Percentiles rank a stretch among this genome's conserved stretches.
phyloP scores from a whole-genome alignment of 2,329 filamentous ascomycete species.

The Talaromyces pinophilus region DNA sequence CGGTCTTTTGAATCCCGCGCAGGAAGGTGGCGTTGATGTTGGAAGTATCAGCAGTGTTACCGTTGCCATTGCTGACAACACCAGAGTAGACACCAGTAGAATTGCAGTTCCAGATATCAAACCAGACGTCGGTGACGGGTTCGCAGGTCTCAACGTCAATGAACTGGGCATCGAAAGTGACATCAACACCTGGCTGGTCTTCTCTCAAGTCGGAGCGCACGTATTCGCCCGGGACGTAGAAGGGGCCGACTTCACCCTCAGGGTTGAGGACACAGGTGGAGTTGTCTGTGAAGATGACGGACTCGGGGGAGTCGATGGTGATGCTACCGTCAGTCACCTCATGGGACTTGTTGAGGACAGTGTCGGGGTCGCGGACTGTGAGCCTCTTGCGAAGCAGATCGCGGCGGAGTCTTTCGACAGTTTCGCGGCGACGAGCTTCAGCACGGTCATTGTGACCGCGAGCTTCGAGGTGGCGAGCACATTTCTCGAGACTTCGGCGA shows the following conservation, averaged over 20 bases:
- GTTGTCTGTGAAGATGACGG: slow-evolving; percentile 32
- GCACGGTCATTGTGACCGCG: slow-evolving; percentile 30
- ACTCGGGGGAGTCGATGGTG: slow-evolving; percentile 27
- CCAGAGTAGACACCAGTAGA: slow-evolving; percentile 29
- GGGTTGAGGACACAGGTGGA: slow-evolving; percentile 51
- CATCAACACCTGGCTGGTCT: slow-evolving; percentile 37
- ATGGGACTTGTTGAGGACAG: slow-evolving; percentile 41
- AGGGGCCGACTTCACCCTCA: slow-evolving; percentile 51
- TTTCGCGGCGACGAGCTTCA: slow-evolving; percentile 29
- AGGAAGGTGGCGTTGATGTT: slow-evolving; percentile 45
- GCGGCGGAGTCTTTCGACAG: slow-evolving; percentile 18
- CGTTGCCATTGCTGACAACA: slow-evolving; percentile 31
- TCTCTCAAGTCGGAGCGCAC: slow-evolving; percentile 42
- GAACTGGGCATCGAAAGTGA: slow-evolving; percentile 44
- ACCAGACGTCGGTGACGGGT: background rate
- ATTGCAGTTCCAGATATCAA: background rate
- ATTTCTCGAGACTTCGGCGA: slow-evolving; percentile 28
- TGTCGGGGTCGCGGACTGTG: slow-evolving; percentile 36
- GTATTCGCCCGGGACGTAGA: slow-evolving; percentile 47
- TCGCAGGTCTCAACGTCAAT: slow-evolving; percentile 45
- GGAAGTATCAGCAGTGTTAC: slow-evolving; percentile 30
- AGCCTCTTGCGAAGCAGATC: background rate
- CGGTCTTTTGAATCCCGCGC: slow-evolving; percentile 47
- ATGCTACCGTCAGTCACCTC: slow-evolving; percentile 34
- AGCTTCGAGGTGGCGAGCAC: slow-evolving; percentile 27